These are phyloP conservation scores for Coemansia sp. DNA, from an alignment of 192 early-diverging fungal genomes.

Conservation along the genomic window DNA sequence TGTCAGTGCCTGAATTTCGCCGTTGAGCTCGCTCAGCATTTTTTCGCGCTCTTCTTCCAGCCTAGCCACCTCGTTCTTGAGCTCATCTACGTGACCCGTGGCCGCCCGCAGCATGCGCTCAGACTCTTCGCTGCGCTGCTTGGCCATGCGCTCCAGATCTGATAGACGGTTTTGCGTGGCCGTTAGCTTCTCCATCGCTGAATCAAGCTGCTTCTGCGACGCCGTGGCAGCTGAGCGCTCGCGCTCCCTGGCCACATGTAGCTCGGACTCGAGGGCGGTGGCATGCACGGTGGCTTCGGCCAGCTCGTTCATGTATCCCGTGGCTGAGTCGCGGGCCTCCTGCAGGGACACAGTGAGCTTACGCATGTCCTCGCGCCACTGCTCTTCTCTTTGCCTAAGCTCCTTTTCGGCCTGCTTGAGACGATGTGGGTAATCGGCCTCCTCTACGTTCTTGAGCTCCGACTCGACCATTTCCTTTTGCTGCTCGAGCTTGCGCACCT, in stretches of 20 bases:
- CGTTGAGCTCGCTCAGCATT: conserved; percentile 36
- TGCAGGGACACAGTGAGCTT: conserved; percentile 25
- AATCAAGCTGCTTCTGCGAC: conserved; percentile 25
- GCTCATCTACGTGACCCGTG: conserved; percentile 23
- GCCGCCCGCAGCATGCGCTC: conserved; percentile 32
- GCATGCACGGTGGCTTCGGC: conserved; percentile 40
- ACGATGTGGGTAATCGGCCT: conserved; percentile 25
- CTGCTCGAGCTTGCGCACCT: conserved; percentile 34
- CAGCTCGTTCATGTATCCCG: conserved; percentile 41
- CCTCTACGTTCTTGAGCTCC: conserved; percentile 14
- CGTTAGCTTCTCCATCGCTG: conserved; percentile 10
- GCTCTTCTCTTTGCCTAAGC: conserved; percentile 29
- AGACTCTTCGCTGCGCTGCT: conserved; percentile 24
- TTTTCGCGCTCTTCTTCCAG: conserved; percentile 39
- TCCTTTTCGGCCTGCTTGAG: conserved; percentile 16
- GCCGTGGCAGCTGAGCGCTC: conserved; percentile 3
- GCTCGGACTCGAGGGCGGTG: conserved; percentile 43
- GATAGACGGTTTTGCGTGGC: conserved; percentile 15
- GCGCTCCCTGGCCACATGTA: conserved; percentile 25
- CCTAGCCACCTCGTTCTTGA: conserved; percentile 30
- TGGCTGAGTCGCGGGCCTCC: conserved; percentile 31
- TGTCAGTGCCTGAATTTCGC: conserved; percentile 33
- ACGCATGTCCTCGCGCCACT: conserved; percentile 22
- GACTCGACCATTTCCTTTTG: conserved; percentile 19
- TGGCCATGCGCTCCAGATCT: conserved; percentile 33